Evolutionary conservation across 2,329 filamentous ascomycete genomes (phyloP).

Genomic region (Cordyceps cicadae): DNA sequence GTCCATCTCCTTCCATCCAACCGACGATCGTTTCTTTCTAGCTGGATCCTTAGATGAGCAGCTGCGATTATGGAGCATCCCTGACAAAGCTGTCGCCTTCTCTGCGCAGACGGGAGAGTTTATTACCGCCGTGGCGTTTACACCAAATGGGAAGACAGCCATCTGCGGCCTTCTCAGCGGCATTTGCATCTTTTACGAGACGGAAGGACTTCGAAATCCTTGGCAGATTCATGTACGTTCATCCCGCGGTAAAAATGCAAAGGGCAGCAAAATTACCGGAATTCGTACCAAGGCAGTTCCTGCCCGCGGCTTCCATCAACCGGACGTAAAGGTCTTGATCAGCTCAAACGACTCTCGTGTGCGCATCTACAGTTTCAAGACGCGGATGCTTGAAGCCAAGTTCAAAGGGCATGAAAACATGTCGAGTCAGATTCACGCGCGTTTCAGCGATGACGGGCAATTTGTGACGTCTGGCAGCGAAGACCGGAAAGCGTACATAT

Average conservation of each 20-base stretch:
- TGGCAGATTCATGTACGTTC: conserved; percentile 91
- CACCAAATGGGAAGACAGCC: conserved; percentile 79
- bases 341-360: conserved; percentile 93
- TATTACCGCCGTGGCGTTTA: conserved; percentile 89
- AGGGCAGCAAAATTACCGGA: conserved; percentile 94
- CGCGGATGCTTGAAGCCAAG: conserved; percentile 80
- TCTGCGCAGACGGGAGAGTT: conserved; percentile 71
- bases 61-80: conserved; percentile 89
- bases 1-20: conserved; percentile 87
- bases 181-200: conserved; percentile 84
- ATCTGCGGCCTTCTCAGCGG: conserved; percentile 85
- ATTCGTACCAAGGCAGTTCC: conserved; percentile 62
- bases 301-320: conserved; percentile 34
- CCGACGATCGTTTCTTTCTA: conserved; percentile 92
- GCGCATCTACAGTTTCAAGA: conserved; percentile 77
- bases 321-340: conserved; percentile 74
- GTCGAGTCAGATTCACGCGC: conserved; percentile 82
- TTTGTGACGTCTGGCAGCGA: conserved; percentile 93
- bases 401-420: conserved; percentile 87
- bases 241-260: conserved; percentile 83
- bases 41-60: conserved; percentile 87
- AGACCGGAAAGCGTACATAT: conserved; percentile 82
- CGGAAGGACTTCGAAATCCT: conserved; percentile 75
- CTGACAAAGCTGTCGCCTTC: conserved; percentile 87
- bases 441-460: conserved; percentile 76